These are phyloP conservation scores for Gymnopus androsaceus DNA, from an alignment of 1,284 basidiomycete genomes.

Conservation along the genomic window DNA sequence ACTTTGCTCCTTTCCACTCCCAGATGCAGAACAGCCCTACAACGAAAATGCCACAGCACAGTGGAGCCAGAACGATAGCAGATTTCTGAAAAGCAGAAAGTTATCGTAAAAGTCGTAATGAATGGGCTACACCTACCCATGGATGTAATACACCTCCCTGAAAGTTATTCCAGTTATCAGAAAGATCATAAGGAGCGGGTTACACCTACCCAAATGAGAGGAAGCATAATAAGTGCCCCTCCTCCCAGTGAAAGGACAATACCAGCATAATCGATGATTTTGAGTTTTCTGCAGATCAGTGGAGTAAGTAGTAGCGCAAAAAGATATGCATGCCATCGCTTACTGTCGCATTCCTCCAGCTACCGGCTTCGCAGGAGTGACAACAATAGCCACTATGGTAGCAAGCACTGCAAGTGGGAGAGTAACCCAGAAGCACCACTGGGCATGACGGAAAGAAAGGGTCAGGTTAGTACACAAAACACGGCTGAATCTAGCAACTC, in stretches of 20 bases:
- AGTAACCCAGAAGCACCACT: slow-evolving; percentile 72
- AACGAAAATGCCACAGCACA: slow-evolving; percentile 59
- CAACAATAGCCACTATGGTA: slow-evolving; percentile 9
- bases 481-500: slow-evolving; percentile 23
- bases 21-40: slow-evolving; percentile 64
- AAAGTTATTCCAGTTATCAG: not conserved
- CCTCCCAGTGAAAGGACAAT: slow-evolving; percentile 14
- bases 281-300: slow-evolving; percentile 11
- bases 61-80: slow-evolving; percentile 60
- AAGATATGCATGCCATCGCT: not conserved
- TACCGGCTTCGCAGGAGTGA: slow-evolving; percentile 16
- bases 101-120: too few relatives aligned
- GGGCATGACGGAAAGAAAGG: too few relatives aligned
- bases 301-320: not conserved
- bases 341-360: slow-evolving; percentile 12
- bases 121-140: too few relatives aligned
- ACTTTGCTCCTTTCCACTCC: slow-evolving; percentile 69
- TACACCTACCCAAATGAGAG: slow-evolving; percentile 18
- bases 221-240: slow-evolving; percentile 17
- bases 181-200: not conserved
- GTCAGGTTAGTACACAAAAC: not conserved
- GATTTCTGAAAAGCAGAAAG: too few relatives aligned
- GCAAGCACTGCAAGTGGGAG: slow-evolving; percentile 54
- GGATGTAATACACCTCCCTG: slow-evolving; percentile 71
- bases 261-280: slow-evolving; percentile 17